Conservation (phyloP, 2,329 filamentous ascomycete genomes). For the Aspergillus unguis region DNA sequence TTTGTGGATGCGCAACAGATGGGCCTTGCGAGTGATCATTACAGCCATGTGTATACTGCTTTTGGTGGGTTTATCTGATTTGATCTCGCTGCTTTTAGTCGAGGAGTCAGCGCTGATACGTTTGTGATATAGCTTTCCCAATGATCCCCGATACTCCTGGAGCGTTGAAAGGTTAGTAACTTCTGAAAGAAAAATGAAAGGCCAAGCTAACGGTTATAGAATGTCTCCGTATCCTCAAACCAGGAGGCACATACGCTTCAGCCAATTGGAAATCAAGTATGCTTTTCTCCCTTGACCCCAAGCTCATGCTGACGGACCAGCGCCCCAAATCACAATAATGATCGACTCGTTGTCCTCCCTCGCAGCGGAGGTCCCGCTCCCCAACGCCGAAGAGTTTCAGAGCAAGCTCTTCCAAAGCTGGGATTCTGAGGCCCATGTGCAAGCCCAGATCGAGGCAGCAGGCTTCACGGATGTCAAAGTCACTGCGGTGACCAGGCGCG, state of each 20-base stretch:
- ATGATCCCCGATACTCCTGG: slow-evolving; percentile 43
- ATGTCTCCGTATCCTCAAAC: slow-evolving; percentile 32
- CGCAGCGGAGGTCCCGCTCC: slow-evolving; percentile 26
- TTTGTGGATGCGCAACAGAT: slow-evolving; percentile 51
- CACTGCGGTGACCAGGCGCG: slow-evolving; percentile 13
- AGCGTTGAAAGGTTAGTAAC: slow-evolving; percentile 35
- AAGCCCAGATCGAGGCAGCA: slow-evolving; percentile 20
- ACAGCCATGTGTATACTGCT: slow-evolving; percentile 47
- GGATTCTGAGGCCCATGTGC: slow-evolving; percentile 22
- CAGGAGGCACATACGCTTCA: slow-evolving; percentile 34
- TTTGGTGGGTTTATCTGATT: slow-evolving; percentile 34
- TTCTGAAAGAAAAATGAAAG: background rate
- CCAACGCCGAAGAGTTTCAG: slow-evolving; percentile 21
- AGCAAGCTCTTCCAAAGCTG: slow-evolving; percentile 21
- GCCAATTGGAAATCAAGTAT: slow-evolving; percentile 36
- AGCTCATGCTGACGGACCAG: slow-evolving; percentile 9
- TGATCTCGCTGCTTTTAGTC: background rate
- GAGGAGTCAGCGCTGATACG: background rate
- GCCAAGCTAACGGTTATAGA: slow-evolving; percentile 18
- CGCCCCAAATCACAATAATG: slow-evolving; percentile 28
- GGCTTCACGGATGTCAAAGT: slow-evolving; percentile 26
- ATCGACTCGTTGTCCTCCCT: slow-evolving; percentile 25
- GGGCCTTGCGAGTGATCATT: slow-evolving; percentile 36
- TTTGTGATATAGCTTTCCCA: slow-evolving; percentile 35
- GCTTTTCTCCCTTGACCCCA: slow-evolving; percentile 1